Evolutionary conservation across 495 filamentous ascomycete genomes (phyloP).

Genomic region (Sphaerosporella brunnea): DNA sequence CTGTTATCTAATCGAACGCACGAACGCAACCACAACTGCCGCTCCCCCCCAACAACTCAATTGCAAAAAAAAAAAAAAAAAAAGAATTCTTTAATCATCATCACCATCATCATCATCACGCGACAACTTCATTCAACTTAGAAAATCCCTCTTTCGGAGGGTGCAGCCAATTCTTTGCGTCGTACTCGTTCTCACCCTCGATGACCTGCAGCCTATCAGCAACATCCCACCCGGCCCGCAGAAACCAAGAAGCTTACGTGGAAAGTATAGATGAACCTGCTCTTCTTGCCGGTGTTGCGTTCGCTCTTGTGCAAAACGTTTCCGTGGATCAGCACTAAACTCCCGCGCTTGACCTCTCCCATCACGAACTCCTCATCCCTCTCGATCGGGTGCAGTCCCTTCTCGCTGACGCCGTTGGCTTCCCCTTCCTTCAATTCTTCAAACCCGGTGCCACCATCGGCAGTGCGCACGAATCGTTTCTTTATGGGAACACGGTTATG

Average conservation of each 20-base stretch:
- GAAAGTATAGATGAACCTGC: slow-evolving; percentile 92
- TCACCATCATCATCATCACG: no score
- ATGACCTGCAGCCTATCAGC: slow-evolving; percentile 52
- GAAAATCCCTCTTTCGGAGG: slow-evolving; percentile 62
- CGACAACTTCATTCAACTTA: slow-evolving; percentile 33
- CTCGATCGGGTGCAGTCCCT: slow-evolving; percentile 6
- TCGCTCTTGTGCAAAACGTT: slow-evolving; percentile 94
- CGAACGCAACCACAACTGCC: background rate
- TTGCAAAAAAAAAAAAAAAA: background rate
- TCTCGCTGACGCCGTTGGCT: slow-evolving; percentile 28
- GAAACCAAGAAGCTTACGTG: slow-evolving; percentile 36
- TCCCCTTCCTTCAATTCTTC: slow-evolving; percentile 33
- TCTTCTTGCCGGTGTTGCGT: slow-evolving; percentile 65
- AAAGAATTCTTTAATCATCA: no score
- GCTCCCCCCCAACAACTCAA: background rate
- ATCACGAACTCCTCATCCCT: slow-evolving; percentile 24
- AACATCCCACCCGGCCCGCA: no score
- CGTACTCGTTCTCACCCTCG: slow-evolving; percentile 67
- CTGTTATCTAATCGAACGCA: no score
- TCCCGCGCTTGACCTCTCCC: slow-evolving; percentile 33
- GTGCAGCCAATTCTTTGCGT: slow-evolving; percentile 83
- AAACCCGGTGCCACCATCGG: slow-evolving; percentile 35
- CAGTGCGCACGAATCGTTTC: slow-evolving; percentile 56
- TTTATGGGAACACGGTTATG: slow-evolving; percentile 48
- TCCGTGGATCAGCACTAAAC: slow-evolving; percentile 84